Percentiles rank a stretch among this genome's conserved stretches.
These are phyloP conservation scores for Phialemoniopsis sp. DNA, from an alignment of 2,329 filamentous ascomycete genomes.

Conservation along the genomic window DNA sequence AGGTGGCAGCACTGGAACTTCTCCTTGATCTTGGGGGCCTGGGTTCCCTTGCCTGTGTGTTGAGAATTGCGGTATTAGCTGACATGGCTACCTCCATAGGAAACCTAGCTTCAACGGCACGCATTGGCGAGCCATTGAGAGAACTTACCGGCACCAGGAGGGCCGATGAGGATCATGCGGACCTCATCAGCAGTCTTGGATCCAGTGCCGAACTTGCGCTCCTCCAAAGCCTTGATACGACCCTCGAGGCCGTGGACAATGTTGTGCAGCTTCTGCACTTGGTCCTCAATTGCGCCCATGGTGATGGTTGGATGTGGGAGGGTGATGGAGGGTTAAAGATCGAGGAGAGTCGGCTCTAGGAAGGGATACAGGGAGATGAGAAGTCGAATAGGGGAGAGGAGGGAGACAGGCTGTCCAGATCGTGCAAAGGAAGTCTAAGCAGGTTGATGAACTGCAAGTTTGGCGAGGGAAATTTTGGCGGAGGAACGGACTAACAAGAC, in stretches of 20 bases:
- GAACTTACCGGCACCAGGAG: slow-evolving; percentile 87
- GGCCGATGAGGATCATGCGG: slow-evolving; percentile 96
- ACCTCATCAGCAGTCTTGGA: slow-evolving; percentile 60
- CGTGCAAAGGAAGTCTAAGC: too few relatives aligned
- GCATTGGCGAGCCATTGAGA: not conserved
- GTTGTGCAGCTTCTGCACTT: slow-evolving; percentile 80
- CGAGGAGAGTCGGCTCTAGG: slow-evolving; percentile 8
- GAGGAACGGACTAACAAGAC: too few relatives aligned
- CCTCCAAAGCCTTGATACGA: slow-evolving; percentile 82
- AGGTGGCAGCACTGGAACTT: slow-evolving; percentile 96
- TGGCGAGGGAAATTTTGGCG: too few relatives aligned
- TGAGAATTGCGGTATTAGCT: slow-evolving; percentile 9
- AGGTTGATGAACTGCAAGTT: too few relatives aligned
- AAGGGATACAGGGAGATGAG: not conserved
- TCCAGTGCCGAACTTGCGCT: slow-evolving; percentile 54
- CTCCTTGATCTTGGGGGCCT: slow-evolving; percentile 97
- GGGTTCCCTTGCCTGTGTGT: slow-evolving; percentile 87
- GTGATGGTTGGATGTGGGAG: slow-evolving; percentile 21
- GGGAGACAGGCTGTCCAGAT: too few relatives aligned
- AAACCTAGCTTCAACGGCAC: not conserved
- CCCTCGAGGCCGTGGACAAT: slow-evolving; percentile 79
- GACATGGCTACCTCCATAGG: not conserved
- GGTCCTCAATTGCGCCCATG: slow-evolving; percentile 88
- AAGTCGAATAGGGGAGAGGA: not conserved
- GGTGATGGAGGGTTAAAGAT: slow-evolving; percentile 4